These are phyloP conservation scores for Metahyphopichia silvanorum DNA, from an alignment of 805 yeast genomes.

Conservation along the genomic window DNA sequence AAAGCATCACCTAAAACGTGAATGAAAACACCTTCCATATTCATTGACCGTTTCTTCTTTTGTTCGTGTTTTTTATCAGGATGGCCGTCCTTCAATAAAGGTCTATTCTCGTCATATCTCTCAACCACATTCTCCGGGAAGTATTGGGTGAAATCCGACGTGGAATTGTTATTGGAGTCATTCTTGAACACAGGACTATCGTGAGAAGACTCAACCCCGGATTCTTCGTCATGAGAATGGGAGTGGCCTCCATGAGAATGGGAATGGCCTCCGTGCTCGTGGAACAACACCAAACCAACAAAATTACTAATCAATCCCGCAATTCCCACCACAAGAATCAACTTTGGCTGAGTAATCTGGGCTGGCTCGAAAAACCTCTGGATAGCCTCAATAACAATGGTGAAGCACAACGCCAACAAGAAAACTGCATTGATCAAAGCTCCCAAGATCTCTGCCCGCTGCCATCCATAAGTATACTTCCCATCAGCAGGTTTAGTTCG, in stretches of 20 bases:
- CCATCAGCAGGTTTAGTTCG: slow-evolving; percentile 79
- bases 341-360: slow-evolving; percentile 73
- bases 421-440: slow-evolving; percentile 94
- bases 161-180: slow-evolving; percentile 17
- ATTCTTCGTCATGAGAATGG: slow-evolving; percentile 20
- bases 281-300: slow-evolving; percentile 82
- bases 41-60: slow-evolving; percentile 59
- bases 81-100: slow-evolving; percentile 21
- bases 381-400: slow-evolving; percentile 88
- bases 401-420: slow-evolving; percentile 84
- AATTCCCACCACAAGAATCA: slow-evolving; percentile 76
- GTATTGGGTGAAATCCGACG: slow-evolving; percentile 29
- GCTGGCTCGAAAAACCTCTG: slow-evolving; percentile 85
- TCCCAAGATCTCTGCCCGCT: slow-evolving; percentile 94
- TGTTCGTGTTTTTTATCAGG: slow-evolving; percentile 9
- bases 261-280: slow-evolving; percentile 69
- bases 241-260: slow-evolving; percentile 40
- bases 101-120: slow-evolving; percentile 34
- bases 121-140: slow-evolving; percentile 49
- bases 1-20: slow-evolving; percentile 96
- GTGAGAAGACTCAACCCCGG: neutral
- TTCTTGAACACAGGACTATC: slow-evolving; percentile 2
- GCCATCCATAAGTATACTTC: slow-evolving; percentile 95
- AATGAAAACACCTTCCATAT: slow-evolving; percentile 95
- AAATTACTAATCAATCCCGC: slow-evolving; percentile 82